phyloP scores from a whole-genome alignment of 768 basidiomycete species.

The Rhizopogon vulgaris region DNA sequence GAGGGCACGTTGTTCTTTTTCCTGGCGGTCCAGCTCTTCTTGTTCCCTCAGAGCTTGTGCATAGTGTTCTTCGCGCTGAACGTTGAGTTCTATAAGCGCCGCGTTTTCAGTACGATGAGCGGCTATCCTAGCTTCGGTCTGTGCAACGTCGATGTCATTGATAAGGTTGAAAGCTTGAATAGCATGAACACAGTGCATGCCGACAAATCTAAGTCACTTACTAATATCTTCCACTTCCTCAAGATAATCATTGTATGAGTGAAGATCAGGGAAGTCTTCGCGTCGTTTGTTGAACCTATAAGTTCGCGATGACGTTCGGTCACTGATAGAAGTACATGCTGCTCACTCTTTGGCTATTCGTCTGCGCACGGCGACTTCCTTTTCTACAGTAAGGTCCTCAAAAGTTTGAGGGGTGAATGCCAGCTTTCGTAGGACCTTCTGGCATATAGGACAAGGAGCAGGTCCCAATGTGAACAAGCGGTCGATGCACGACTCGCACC shows the following conservation, averaged over 20 bases:
- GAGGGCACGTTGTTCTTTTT: slow-evolving; percentile 62
- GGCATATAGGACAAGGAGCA: slow-evolving; percentile 93
- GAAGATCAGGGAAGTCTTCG: slow-evolving; percentile 80
- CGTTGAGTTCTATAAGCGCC: slow-evolving; percentile 75
- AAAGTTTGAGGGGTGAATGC: slow-evolving; percentile 96
- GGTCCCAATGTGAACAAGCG: slow-evolving; percentile 93
- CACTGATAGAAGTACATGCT: neutral
- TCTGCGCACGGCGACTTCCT: slow-evolving; percentile 86
- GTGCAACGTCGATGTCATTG: slow-evolving; percentile 72
- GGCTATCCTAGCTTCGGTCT: slow-evolving; percentile 80
- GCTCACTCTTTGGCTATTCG: slow-evolving; percentile 84
- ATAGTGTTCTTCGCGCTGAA: slow-evolving; percentile 76
- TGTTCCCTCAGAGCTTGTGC: slow-evolving; percentile 66
- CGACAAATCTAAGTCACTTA: slow-evolving; percentile 24
- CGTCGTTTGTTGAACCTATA: slow-evolving; percentile 88
- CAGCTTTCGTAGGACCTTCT: slow-evolving; percentile 79
- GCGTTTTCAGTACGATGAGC: slow-evolving; percentile 79
- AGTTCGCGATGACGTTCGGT: neutral
- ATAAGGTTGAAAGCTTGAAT: slow-evolving; percentile 87
- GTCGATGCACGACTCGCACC: slow-evolving; percentile 99
- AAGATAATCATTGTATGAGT: slow-evolving; percentile 89
- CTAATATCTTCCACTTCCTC: slow-evolving; percentile 94
- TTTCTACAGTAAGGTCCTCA: slow-evolving; percentile 87
- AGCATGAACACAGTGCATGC: neutral
- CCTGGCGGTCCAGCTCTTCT: slow-evolving; percentile 71